phyloP scores from a whole-genome alignment of 208 protist species.

The Acanthamoeba pearcei region DNA sequence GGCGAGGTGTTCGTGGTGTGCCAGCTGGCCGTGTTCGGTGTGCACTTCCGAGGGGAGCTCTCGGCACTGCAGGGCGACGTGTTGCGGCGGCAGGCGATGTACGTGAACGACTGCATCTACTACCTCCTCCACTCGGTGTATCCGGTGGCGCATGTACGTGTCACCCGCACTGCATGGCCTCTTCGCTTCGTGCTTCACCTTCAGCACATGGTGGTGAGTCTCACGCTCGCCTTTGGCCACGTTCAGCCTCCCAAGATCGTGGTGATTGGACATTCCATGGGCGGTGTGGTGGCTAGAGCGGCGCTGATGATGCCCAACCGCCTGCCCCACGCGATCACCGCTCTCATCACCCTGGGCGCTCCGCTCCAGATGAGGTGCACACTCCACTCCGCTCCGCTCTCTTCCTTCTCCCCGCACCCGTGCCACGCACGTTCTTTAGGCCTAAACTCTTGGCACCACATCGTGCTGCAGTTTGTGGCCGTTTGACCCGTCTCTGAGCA shows the following conservation, averaged over 20 bases:
- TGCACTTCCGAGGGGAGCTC: constrained; percentile 49
- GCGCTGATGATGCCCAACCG: constrained; percentile 40
- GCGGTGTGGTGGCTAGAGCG: constrained; percentile 60
- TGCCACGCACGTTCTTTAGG: background rate
- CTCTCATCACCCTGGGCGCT: constrained; percentile 37
- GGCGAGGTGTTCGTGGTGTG: background rate
- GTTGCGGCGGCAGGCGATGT: background rate
- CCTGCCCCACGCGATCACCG: background rate
- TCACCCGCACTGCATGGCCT: background rate
- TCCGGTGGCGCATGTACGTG: background rate
- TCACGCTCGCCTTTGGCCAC: background rate
- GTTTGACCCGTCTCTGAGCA: background rate
- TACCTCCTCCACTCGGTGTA: background rate
- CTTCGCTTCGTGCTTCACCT: background rate
- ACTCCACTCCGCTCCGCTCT: background rate
- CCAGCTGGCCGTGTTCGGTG: constrained; percentile 34
- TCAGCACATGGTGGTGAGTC: background rate
- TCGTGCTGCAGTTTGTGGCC: background rate
- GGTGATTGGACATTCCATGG: constrained; percentile 67
- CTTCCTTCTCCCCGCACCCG: no score
- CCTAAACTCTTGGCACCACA: background rate
- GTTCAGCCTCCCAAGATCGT: background rate
- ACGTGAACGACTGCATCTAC: constrained; percentile 49
- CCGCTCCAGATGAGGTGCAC: constrained; percentile 38
- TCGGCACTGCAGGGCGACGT: constrained; percentile 50